phyloP scores from a whole-genome alignment of 164 flowering plant species.

The Piper betle region DNA sequence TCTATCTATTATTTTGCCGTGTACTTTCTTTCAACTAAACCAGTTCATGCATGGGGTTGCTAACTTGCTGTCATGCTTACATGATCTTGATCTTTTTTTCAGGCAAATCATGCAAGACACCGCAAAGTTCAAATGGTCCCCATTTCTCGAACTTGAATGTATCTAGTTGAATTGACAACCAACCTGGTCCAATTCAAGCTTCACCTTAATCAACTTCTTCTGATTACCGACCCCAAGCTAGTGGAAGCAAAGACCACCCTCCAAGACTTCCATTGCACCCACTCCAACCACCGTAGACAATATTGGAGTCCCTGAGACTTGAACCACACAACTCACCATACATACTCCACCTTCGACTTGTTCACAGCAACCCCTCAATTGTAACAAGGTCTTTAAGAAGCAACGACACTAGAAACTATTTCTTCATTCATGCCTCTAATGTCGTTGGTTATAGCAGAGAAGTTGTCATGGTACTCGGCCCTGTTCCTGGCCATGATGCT shows the following conservation, averaged over 20 bases:
- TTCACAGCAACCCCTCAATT: background rate
- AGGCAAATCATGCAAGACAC: background rate
- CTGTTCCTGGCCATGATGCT: conserved; percentile 4
- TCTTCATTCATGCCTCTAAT: background rate
- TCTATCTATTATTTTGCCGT: too few species aligned
- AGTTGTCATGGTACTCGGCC: conserved; percentile 7
- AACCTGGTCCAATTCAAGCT: background rate
- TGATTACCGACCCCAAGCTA: background rate
- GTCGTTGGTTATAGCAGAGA: conserved; percentile 3
- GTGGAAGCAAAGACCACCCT: background rate
- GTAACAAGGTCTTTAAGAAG: background rate
- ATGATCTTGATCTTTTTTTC: too few species aligned
- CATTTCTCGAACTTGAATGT: too few species aligned
- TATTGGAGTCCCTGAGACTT: background rate
- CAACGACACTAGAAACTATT: background rate
- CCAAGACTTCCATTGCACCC: background rate
- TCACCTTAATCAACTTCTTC: too few species aligned
- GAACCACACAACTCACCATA: background rate
- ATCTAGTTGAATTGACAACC: background rate
- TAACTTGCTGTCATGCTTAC: background rate
- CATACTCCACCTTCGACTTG: background rate
- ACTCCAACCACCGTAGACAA: background rate
- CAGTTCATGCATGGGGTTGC: background rate
- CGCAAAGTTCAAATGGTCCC: background rate
- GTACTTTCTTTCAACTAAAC: background rate